Conservation (phyloP, 2,329 filamentous ascomycete species). For the Penicillium sp. region DNA sequence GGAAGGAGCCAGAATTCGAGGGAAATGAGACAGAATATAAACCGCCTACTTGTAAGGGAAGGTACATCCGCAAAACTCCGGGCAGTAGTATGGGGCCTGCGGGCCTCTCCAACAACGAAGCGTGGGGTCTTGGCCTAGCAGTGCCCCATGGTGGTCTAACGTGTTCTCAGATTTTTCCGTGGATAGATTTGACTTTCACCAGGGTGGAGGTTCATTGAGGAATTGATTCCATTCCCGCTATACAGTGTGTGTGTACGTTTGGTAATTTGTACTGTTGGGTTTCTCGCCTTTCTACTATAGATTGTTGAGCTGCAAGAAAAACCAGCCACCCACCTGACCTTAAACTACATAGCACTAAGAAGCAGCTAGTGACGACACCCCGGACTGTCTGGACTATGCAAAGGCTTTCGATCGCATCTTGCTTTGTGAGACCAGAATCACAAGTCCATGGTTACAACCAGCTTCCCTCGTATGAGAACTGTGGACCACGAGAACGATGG, state of each 20-base stretch:
- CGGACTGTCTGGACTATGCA: background rate
- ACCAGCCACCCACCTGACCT: background rate
- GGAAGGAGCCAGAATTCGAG: background rate
- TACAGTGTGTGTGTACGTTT: background rate
- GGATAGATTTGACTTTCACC: background rate
- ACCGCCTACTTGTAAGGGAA: background rate
- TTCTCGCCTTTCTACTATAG: background rate
- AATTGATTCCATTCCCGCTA: background rate
- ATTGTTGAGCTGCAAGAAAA: background rate
- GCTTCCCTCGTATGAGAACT: slow-evolving; percentile 3
- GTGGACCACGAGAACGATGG: slow-evolving; percentile 14
- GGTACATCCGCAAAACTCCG: slow-evolving; percentile 19
- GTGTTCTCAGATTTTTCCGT: background rate
- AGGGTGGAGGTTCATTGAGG: background rate
- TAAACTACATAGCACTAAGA: background rate
- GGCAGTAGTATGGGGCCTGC: slow-evolving; percentile 19
- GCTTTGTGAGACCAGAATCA: background rate
- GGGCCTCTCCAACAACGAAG: slow-evolving; percentile 12
- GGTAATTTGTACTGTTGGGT: background rate
- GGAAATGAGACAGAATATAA: slow-evolving; percentile 2
- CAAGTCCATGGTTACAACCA: background rate
- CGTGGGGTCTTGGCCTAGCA: slow-evolving; percentile 7
- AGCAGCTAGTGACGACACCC: background rate
- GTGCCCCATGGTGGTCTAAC: background rate
- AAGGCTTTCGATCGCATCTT: background rate